Percentiles rank a stretch among this genome's conserved stretches.
phyloP scores from a whole-genome alignment of 805 yeast species.

The Saturnispora galanensis region DNA sequence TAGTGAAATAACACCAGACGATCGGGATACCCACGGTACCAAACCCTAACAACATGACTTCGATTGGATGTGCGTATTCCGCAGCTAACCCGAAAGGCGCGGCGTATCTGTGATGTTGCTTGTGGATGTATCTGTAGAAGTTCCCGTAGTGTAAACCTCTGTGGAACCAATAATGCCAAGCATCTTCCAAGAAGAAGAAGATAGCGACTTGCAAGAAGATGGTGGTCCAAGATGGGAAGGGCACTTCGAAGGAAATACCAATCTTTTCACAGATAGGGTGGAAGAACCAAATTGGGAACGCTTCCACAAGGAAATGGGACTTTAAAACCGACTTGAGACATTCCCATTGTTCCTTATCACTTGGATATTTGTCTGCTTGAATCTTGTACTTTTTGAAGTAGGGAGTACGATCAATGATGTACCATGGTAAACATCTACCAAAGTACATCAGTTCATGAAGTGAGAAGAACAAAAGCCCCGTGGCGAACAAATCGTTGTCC shows the following conservation, averaged over 20 bases:
- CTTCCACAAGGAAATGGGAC: constrained; percentile 88
- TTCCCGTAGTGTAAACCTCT: constrained; percentile 80
- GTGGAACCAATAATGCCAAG: constrained; percentile 97
- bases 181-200: constrained; percentile 81
- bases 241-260: constrained; percentile 71
- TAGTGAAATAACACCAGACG: constrained; percentile 65
- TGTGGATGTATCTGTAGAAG: constrained; percentile 88
- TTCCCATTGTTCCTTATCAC: constrained; percentile 81
- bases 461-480: constrained; percentile 75
- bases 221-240: constrained; percentile 63
- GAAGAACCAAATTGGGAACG: constrained; percentile 94
- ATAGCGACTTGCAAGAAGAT: constrained; percentile 59
- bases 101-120: constrained; percentile 95
- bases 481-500: constrained; percentile 83
- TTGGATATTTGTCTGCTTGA: constrained; percentile 77
- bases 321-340: constrained; percentile 77
- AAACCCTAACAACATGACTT: constrained; percentile 80
- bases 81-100: constrained; percentile 98
- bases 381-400: constrained; percentile 80
- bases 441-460: constrained; percentile 87
- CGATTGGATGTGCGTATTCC: constrained; percentile 95
- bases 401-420: constrained; percentile 74
- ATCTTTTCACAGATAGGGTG: constrained; percentile 81
- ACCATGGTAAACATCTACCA: constrained; percentile 90
- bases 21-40: constrained; percentile 97